Evolutionary conservation across 768 basidiomycete species (phyloP).

Genomic region (Lactarius evosmus): DNA sequence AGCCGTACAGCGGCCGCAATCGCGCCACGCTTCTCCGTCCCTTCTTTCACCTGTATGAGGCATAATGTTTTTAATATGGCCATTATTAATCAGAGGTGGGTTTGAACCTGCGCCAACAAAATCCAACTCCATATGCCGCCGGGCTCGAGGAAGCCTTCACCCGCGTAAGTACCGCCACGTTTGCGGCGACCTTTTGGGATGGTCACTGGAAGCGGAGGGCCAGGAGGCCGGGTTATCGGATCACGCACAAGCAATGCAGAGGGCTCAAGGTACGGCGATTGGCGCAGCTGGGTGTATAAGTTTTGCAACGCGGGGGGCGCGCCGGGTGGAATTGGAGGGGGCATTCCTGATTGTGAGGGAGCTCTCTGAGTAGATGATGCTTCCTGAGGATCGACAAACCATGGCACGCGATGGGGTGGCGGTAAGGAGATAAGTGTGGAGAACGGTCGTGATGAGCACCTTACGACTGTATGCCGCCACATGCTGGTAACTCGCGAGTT

Average conservation of each 20-base stretch:
- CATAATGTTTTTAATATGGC: conserved; percentile 9
- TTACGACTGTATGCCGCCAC: neutral
- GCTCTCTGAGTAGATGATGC: conserved; percentile 10
- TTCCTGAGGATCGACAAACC: conserved; percentile 62
- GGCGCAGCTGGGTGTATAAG: conserved; percentile 54
- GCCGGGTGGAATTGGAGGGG: conserved; percentile 47
- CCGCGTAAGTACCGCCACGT: conserved; percentile 64
- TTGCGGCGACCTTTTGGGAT: conserved; percentile 59
- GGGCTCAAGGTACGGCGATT: conserved; percentile 68
- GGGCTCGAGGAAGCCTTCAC: conserved; percentile 53
- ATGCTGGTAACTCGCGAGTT: neutral
- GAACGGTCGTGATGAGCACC: conserved; percentile 4
- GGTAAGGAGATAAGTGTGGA: neutral
- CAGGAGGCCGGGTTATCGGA: conserved; percentile 48
- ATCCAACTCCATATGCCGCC: conserved; percentile 76
- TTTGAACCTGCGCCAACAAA: conserved; percentile 62
- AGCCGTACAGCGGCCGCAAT: conserved; percentile 71
- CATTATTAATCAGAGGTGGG: neutral
- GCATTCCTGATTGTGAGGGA: conserved; percentile 31
- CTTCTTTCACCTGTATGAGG: conserved; percentile 63
- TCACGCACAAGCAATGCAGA: conserved; percentile 52
- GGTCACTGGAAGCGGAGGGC: conserved; percentile 57
- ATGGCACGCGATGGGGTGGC: conserved; percentile 40
- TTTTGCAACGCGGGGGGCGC: conserved; percentile 51
- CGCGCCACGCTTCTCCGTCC: conserved; percentile 74